Conservation (phyloP, 805 yeast species). For the Debaryomyces hansenii region DNA sequence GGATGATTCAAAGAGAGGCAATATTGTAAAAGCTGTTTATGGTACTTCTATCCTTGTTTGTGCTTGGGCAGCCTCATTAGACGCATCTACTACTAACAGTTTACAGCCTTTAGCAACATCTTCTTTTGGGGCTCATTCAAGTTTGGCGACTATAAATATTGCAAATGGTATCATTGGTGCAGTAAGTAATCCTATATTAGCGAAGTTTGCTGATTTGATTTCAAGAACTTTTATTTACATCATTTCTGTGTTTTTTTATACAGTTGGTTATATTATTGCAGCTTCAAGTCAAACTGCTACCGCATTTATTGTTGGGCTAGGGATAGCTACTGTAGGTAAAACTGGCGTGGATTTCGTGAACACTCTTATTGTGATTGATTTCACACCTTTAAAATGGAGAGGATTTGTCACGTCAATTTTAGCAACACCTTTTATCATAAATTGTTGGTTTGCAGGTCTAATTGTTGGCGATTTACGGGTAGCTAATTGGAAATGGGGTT, state of each 20-base stretch:
- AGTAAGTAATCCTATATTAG: slow-evolving; percentile 20
- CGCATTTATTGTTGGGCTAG: slow-evolving; percentile 23
- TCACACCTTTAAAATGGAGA: slow-evolving; percentile 26
- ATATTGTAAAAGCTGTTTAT: slow-evolving; percentile 13
- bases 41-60: slow-evolving; percentile 17
- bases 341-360: slow-evolving; percentile 20
- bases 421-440: slow-evolving; percentile 40
- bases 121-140: slow-evolving; percentile 18
- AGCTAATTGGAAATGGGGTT: slow-evolving; percentile 53
- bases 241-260: slow-evolving; percentile 15
- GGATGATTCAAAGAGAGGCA: slow-evolving; percentile 13
- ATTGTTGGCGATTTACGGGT: slow-evolving; percentile 30
- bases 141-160: slow-evolving; percentile 8
- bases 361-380: slow-evolving; percentile 20
- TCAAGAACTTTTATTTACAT: slow-evolving; percentile 21
- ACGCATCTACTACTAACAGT: slow-evolving; percentile 25
- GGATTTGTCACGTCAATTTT: slow-evolving; percentile 17
- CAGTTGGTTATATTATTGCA: slow-evolving; percentile 20
- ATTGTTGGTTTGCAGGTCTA: slow-evolving; percentile 42
- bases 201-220: slow-evolving; percentile 23
- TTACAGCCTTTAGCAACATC: slow-evolving; percentile 36
- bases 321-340: slow-evolving; percentile 16
- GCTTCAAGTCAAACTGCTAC: slow-evolving; percentile 19
- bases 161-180: slow-evolving; percentile 23
- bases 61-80: slow-evolving; percentile 18